Conservation (phyloP, 2,329 filamentous ascomycete genomes). For the Kalmusia sp. region DNA sequence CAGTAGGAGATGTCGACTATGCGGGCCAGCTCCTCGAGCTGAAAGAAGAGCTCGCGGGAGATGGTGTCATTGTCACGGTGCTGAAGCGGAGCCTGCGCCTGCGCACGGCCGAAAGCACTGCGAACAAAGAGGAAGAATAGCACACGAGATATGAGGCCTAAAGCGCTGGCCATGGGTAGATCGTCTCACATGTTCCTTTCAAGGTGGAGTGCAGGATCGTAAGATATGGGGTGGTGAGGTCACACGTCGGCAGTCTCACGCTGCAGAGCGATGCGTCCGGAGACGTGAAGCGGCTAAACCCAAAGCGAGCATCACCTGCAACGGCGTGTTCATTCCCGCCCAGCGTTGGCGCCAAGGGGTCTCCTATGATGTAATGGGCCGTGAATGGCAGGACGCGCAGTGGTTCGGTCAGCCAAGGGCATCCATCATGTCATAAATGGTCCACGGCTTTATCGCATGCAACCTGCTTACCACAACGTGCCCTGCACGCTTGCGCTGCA, state of each 20-base stretch:
- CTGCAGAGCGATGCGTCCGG: background rate
- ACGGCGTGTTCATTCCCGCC: background rate
- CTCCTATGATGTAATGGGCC: slow-evolving; percentile 17
- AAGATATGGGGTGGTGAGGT: slow-evolving; percentile 33
- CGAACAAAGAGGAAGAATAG: slow-evolving; percentile 19
- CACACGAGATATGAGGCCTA: slow-evolving; percentile 26
- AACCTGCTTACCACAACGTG: slow-evolving; percentile 16
- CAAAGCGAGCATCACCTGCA: background rate
- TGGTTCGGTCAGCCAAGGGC: slow-evolving; percentile 12
- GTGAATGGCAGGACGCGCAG: slow-evolving; percentile 9
- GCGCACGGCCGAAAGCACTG: slow-evolving; percentile 18
- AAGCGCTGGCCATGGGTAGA: slow-evolving; percentile 20
- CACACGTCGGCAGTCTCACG: slow-evolving; percentile 16
- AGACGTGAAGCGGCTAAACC: background rate
- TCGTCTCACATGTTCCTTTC: slow-evolving; percentile 41
- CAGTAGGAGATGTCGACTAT: slow-evolving; percentile 96
- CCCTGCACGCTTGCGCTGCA: slow-evolving; percentile 1
- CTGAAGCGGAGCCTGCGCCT: slow-evolving; percentile 33
- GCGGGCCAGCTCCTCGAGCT: slow-evolving; percentile 86
- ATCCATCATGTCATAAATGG: slow-evolving; percentile 6
- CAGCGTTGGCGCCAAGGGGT: slow-evolving; percentile 12
- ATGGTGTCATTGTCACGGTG: slow-evolving; percentile 50
- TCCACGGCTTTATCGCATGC: slow-evolving; percentile 7
- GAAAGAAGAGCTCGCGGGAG: slow-evolving; percentile 72
- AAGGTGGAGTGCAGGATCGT: too few relatives aligned